These are phyloP conservation scores for Filosporella fistucella DNA, from an alignment of 495 filamentous ascomycete species.

Conservation along the genomic window DNA sequence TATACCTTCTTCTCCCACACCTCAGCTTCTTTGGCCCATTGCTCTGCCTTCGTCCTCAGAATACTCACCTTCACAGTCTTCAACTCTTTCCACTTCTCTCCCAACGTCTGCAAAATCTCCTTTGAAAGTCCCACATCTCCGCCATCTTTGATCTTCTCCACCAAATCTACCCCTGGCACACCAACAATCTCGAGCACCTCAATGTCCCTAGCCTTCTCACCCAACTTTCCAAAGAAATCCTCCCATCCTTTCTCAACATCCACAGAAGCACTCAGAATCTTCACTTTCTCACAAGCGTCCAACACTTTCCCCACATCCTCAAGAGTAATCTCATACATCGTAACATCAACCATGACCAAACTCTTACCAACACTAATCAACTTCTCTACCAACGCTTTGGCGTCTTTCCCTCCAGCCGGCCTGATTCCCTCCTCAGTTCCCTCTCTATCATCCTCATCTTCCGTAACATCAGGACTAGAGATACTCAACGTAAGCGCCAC, in stretches of 20 bases:
- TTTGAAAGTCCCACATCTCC: not conserved
- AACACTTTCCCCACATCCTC: conserved; percentile 9
- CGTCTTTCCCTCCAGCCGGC: conserved; percentile 1
- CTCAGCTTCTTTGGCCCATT: conserved; percentile 12
- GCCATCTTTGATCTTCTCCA: conserved; percentile 15
- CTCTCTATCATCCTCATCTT: conserved; percentile 20
- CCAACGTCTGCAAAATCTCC: not conserved
- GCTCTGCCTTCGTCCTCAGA: conserved; percentile 15
- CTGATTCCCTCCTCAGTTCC: conserved; percentile 22
- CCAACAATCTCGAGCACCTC: conserved; percentile 19
- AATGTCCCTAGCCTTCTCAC: conserved; percentile 1
- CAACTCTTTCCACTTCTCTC: conserved; percentile 7
- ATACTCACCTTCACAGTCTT: conserved; percentile 19
- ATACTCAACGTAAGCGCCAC: conserved; percentile 6
- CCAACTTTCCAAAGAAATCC: not conserved
- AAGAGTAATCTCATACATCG: conserved; percentile 12
- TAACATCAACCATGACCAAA: conserved; percentile 16
- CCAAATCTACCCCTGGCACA: conserved; percentile 11
- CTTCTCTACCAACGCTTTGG: conserved; percentile 6
- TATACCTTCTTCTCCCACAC: conserved; percentile 5
- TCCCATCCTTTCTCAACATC: conserved; percentile 17
- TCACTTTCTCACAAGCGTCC: conserved; percentile 7
- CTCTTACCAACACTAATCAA: not conserved
- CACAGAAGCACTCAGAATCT: conserved; percentile 5
- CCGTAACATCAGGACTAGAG: not conserved